These are phyloP conservation scores for Pleurotus djamor DNA, from an alignment of 768 basidiomycete genomes.

Conservation along the genomic window DNA sequence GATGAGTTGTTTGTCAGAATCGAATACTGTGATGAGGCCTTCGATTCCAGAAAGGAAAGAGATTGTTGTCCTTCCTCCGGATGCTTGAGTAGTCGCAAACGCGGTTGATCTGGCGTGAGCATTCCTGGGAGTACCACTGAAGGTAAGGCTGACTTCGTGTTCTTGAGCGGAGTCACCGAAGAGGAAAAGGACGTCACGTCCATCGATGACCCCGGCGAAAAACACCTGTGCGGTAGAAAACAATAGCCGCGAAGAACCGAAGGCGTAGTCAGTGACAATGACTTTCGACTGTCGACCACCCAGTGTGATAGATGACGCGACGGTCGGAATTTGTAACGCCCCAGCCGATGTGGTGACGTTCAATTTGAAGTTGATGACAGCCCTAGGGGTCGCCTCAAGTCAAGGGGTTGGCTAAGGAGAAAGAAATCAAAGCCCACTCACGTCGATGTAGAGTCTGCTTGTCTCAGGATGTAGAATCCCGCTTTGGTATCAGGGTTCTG, in stretches of 20 bases:
- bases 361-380: slow-evolving; percentile 53
- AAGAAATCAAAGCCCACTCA: slow-evolving; percentile 27
- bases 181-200: slow-evolving; percentile 61
- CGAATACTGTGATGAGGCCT: slow-evolving; percentile 63
- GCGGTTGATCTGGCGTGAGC: slow-evolving; percentile 22
- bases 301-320: slow-evolving; percentile 53
- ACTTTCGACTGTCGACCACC: slow-evolving; percentile 74
- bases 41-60: slow-evolving; percentile 53
- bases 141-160: slow-evolving; percentile 48
- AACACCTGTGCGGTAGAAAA: slow-evolving; percentile 78
- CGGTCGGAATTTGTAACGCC: slow-evolving; percentile 52
- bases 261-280: slow-evolving; percentile 68
- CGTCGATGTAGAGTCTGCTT: slow-evolving; percentile 66
- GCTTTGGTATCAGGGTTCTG: slow-evolving; percentile 66
- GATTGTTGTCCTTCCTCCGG: slow-evolving; percentile 37
- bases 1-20: slow-evolving; percentile 65
- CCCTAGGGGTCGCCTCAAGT: slow-evolving; percentile 23
- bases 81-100: slow-evolving; percentile 25
- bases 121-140: slow-evolving; percentile 46
- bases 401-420: not conserved
- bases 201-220: slow-evolving; percentile 61
- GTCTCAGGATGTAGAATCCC: slow-evolving; percentile 70
- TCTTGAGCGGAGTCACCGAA: slow-evolving; percentile 54
- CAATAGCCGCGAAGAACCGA: slow-evolving; percentile 57
- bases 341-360: slow-evolving; percentile 54